Percentiles rank a stretch among this genome's conserved stretches.
These are phyloP conservation scores for Byssoonygena ceratinophila DNA, from an alignment of 2,329 filamentous ascomycete species.

Conservation along the genomic window DNA sequence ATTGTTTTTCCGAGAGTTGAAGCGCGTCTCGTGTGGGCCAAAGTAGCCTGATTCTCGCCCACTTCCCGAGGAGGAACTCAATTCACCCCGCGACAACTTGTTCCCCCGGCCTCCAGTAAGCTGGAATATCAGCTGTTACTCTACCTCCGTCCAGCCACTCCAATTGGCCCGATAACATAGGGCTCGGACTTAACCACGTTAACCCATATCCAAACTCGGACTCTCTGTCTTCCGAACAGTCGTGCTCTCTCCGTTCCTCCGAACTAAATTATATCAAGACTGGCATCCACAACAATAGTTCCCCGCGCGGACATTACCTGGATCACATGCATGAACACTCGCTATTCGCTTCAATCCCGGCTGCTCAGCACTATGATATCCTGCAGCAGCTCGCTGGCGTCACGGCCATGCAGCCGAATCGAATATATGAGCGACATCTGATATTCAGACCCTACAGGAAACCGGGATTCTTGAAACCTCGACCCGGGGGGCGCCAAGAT, in stretches of 20 bases:
- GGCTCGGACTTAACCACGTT: background rate
- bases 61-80: slow-evolving; percentile 1
- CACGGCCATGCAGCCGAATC: slow-evolving; percentile 50
- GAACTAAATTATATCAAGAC: background rate
- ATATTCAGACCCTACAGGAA: slow-evolving; percentile 48
- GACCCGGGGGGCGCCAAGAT: slow-evolving; percentile 37
- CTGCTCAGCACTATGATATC: slow-evolving; percentile 48
- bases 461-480: slow-evolving; percentile 32
- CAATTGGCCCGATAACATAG: background rate
- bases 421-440: slow-evolving; percentile 45
- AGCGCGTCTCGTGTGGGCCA: too few species aligned
- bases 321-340: slow-evolving; percentile 51
- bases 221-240: background rate
- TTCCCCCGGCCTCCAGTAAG: background rate
- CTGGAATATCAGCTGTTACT: background rate
- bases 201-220: background rate
- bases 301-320: background rate
- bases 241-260: background rate
- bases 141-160: background rate
- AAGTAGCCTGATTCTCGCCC: background rate
- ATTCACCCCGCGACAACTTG: slow-evolving; percentile 1
- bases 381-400: slow-evolving; percentile 52
- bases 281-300: background rate
- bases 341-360: slow-evolving; percentile 50
- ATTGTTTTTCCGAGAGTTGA: background rate